Evolutionary conservation across 345 rosid genomes (phyloP), one percentile per base, ranked within the genome.

Genomic region (Sonneratia caseolaris): DNA sequence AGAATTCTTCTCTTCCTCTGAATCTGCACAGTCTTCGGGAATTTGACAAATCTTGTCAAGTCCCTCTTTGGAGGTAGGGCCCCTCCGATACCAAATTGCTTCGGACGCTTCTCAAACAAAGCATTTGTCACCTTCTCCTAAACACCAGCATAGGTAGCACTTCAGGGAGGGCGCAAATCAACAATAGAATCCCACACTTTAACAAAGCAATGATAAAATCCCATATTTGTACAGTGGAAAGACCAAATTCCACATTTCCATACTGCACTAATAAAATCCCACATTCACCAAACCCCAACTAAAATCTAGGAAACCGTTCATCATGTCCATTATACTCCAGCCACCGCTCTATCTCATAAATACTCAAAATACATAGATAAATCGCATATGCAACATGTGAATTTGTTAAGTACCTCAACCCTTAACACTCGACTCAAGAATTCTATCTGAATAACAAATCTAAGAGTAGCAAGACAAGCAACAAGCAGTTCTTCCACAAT

Each of bases 51-150:
- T 0, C 97, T 77, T 3, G 85, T 79, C 72, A 93, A 77, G 73
- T 89, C 96, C 87, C 84, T 93, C 85, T 93, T 91, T 0, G 98
- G 96, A 2, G 98, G 97, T 68, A 93, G 70, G 13, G 93, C 97
- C 24, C 97, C 97, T 15, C 93, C 93, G 2, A 93, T 93, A 13
- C 98, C 96, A 57, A 87, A 93, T 75, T 86, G 96, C 87, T 91
- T 91, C 0, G 93, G 88, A 35, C 98, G 80, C 79, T 87, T 93
- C 83, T 91, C 96, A 2, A 93, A 89, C 72, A 91, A 73, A 35
- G 91, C 96, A 72, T 91, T 91, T 3, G 81, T 79, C 4, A 79
- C 87, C 86, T 88, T 91, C 67, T 89, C 93, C 91, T 87, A 49
- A 2, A 70, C 7, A 76, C 43, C 55, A 32, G 67, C 38, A 76